These are phyloP conservation scores for Flammula alnicola DNA, from an alignment of 1,284 basidiomycete species.

Conservation along the genomic window DNA sequence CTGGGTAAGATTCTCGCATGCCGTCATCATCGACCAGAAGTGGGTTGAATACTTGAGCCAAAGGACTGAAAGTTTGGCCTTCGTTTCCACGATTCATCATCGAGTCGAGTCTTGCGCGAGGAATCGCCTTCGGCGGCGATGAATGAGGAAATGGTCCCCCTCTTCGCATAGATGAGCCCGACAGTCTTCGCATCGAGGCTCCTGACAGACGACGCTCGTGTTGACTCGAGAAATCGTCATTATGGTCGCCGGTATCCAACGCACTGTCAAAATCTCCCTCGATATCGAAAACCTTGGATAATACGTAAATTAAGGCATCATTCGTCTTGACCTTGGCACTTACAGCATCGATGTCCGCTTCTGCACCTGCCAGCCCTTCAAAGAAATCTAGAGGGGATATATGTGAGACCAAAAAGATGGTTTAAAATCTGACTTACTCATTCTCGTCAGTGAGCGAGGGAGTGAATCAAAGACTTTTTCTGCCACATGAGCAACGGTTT, in stretches of 20 bases:
- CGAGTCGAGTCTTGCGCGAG: conserved; percentile 53
- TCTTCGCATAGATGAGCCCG: conserved; percentile 25
- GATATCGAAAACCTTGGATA: conserved; percentile 77
- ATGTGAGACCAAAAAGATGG: not conserved
- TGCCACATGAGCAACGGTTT: conserved; percentile 67
- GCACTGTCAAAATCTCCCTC: conserved; percentile 73
- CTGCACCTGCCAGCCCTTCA: conserved; percentile 76
- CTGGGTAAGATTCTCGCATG: conserved; percentile 32
- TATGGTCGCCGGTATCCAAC: conserved; percentile 50
- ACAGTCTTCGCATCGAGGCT: conserved; percentile 23
- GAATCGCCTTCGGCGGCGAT: conserved; percentile 29
- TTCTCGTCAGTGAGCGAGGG: conserved; percentile 70
- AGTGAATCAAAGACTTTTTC: conserved; percentile 76
- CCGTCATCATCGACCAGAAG: conserved; percentile 55
- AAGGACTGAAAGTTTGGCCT: conserved; percentile 56
- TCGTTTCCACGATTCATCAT: conserved; percentile 48
- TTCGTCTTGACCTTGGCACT: conserved; percentile 25
- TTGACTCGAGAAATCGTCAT: conserved; percentile 26
- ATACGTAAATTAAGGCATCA: not conserved
- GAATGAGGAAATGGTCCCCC: conserved; percentile 22
- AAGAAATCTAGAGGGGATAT: conserved; percentile 61
- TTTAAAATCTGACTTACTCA: conserved; percentile 56
- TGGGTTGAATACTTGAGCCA: conserved; percentile 76
- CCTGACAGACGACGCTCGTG: conserved; percentile 30
- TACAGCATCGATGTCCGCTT: conserved; percentile 77